Base-by-base conservation (phyloP, 2,329 filamentous ascomycete genomes). In the Dactylellina parvicollis region DNA sequence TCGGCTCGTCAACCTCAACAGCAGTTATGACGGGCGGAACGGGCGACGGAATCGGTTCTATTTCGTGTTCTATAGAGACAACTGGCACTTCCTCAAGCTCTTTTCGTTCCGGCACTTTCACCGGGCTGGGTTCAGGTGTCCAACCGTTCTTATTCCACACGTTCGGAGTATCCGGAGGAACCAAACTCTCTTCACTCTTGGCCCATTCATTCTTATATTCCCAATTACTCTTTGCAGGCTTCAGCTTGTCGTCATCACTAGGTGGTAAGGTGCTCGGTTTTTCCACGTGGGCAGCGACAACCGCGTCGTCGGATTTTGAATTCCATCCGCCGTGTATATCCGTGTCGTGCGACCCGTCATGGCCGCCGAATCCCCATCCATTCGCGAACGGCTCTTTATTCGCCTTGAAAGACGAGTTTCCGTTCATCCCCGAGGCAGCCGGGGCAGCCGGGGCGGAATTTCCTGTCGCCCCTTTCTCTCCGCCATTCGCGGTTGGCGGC, bases 191-290 rank as follows among this genome's bases (percentile, higher is more conserved):
- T n/a, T 73, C 60, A 4, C 52, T 54, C 40, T 66, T 73, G 14
- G 69, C 59, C 69, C 69, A 73, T 52, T 73, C 69, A 30, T 73
- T 73, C 42, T 61, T 65, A 44, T 73, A 73, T 22, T 55, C 56
- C 69, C 69, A 73, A 47, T 55, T 34, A 36, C 28, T 34, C 44
- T 52, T 65, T 5, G 20, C 30, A 38, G 69, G 69, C 28, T 73
- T 73, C 24, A 73, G 46, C 56, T 49, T 73, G 54, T 59, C 54
- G 14, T 42, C 26, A 14, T 66, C 34, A 12, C 60, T 18, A 34
- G 54, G 32, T 42, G 46, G 18, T 36, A 61, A 55, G n/a, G 28
- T 12, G 20, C n/a, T n/a, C n/a, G 12, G 38, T 16, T 54, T 54
- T n/a, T 32, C 36, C 14, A 20, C 40, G 16, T 55, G 32, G 14